Conservation (phyloP, 768 basidiomycete species). For the Russula abietina region DNA sequence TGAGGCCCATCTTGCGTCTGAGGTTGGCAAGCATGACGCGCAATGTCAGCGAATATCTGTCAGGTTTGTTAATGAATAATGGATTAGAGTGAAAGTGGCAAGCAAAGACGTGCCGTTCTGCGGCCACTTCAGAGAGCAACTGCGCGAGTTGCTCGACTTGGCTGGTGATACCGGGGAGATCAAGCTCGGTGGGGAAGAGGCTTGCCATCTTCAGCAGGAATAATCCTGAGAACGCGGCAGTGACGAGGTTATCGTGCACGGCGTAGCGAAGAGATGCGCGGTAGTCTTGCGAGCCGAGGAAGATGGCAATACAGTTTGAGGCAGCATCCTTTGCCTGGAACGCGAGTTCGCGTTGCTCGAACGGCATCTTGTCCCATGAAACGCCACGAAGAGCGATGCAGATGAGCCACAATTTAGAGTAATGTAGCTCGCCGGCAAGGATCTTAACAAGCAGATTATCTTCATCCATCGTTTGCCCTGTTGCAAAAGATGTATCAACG, state of each 20-base stretch:
- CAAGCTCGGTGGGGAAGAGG: constrained; percentile 81
- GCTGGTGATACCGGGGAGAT: constrained; percentile 63
- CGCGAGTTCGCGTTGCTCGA: constrained; percentile 89
- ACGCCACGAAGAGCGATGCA: constrained; percentile 89
- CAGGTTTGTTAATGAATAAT: constrained; percentile 1
- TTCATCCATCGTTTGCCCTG: constrained; percentile 77
- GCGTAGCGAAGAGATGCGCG: constrained; percentile 87
- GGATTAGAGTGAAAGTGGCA: neutral
- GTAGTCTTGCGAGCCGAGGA: constrained; percentile 74
- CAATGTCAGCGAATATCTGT: constrained; percentile 80
- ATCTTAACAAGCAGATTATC: constrained; percentile 82
- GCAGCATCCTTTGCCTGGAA: constrained; percentile 95
- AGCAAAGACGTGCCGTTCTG: constrained; percentile 56
- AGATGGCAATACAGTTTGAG: constrained; percentile 75
- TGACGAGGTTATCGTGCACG: constrained; percentile 89
- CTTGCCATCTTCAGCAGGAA: constrained; percentile 94
- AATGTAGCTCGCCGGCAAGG: constrained; percentile 81
- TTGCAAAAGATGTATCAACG: constrained; percentile 14
- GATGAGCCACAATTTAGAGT: constrained; percentile 92
- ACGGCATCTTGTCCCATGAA: constrained; percentile 94
- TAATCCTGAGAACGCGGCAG: constrained; percentile 83
- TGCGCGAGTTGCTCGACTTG: constrained; percentile 92
- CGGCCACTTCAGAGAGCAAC: constrained; percentile 85
- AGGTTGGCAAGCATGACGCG: constrained; percentile 92
- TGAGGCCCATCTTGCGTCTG: constrained; percentile 76